Base-by-base conservation (phyloP, 2,329 filamentous ascomycete species). In the Neofusicoccum cordaticola region DNA sequence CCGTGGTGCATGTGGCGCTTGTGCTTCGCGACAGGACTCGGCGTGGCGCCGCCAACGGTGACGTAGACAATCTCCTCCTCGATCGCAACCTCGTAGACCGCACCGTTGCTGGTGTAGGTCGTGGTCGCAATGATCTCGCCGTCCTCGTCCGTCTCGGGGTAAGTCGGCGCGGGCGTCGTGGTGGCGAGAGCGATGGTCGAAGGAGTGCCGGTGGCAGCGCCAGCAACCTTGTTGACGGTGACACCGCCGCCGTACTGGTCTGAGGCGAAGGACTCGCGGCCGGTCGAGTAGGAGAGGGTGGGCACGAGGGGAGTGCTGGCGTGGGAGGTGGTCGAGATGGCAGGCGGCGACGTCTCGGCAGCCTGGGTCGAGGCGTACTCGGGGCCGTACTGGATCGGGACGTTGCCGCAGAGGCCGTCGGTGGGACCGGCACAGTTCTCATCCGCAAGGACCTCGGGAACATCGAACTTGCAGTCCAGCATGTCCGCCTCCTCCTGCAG, bases 391-490 rank as follows among this genome's bases (percentile, higher is more conserved):
- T 82, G 80, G 53, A 83, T 70, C n/a, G 78, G 78, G n/a, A 82
- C 78, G 65, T 85, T 83, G 48, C 92, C 91, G 4, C 92, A 92
- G 19, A 96, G 84, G 48, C 82, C 80, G 12, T 81, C 74, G 62
- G 86, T 77, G 6, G 85, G 80, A 9, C 86, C 84, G 2, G 75
- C 69, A 58, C 86, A 84, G 70, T 92, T 78, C 66, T 96, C 92
- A 8, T 80, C 67, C 0, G 75, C 72, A 19, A 95, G 75, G 0
- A 72, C 69, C 0, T 76, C 67, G 2, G 90, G 89, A 0, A 88
- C 67, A 0, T 85, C 73, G 72, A 94, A 84, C 58, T 82, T 80
- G 81, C 93, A 96, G 65, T 85, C 70, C 1, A 74, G 70, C 71
- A 85, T 83, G 11, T 83, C 80, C 0, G 77, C 75, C 31, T 87